These are phyloP conservation scores for Colletotrichum noveboracense DNA, from an alignment of 2,329 filamentous ascomycete genomes.

Conservation along the genomic window DNA sequence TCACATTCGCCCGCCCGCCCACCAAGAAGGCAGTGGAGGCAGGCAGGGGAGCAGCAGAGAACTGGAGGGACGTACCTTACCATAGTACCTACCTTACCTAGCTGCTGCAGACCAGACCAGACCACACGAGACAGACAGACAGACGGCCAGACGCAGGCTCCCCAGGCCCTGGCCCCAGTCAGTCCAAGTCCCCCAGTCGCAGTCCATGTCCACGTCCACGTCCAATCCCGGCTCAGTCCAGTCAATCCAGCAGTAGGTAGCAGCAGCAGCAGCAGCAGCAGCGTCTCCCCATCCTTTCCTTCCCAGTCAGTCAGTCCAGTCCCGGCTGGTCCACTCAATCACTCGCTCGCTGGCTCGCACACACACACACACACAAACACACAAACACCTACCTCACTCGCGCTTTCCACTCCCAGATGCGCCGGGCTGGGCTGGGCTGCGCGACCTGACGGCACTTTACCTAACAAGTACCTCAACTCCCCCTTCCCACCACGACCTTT, in stretches of 20 bases:
- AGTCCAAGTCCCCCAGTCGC: background rate
- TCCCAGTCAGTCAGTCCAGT: background rate
- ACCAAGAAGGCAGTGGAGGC: background rate
- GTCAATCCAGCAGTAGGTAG: background rate
- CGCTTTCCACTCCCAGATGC: background rate
- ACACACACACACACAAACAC: background rate
- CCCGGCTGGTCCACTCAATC: background rate
- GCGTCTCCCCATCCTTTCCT: background rate
- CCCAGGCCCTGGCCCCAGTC: background rate
- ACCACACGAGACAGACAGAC: background rate
- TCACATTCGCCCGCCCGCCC: background rate
- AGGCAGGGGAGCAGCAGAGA: background rate
- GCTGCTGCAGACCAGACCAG: background rate
- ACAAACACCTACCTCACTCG: background rate
- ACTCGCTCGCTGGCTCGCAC: background rate
- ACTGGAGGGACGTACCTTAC: background rate
- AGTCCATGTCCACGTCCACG: background rate
- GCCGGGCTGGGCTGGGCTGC: conserved; percentile 4
- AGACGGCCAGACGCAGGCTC: background rate
- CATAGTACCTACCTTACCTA: background rate
- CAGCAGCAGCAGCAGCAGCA: background rate
- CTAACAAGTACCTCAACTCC: conserved; percentile 22
- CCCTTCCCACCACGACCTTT: conserved; percentile 15
- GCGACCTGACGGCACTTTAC: conserved; percentile 11
- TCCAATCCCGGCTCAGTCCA: background rate